Percentiles rank a stretch among this genome's conserved stretches.
Evolutionary conservation across 768 basidiomycete species (phyloP).

Genomic region (Tylopilus cervinicoccineus): DNA sequence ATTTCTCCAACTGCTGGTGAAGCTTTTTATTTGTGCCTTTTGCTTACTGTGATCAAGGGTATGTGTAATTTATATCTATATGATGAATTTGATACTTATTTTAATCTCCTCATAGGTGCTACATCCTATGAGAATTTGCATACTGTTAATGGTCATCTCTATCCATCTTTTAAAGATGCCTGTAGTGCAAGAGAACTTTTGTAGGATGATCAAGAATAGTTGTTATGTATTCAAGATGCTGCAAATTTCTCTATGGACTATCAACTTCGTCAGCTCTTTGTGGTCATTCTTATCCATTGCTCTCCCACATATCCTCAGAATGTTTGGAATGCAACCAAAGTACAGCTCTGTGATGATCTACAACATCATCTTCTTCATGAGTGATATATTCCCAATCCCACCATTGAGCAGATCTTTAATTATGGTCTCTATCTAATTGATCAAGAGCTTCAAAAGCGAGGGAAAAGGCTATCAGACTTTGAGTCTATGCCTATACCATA

Average conservation of each 20-base stretch:
- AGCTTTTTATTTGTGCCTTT: neutral
- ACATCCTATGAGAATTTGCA: neutral
- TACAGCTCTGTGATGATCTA: slow-evolving; percentile 5
- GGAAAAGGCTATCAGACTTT: neutral
- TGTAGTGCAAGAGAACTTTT: slow-evolving; percentile 40
- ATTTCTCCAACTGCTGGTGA: neutral
- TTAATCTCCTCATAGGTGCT: neutral
- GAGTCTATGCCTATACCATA: neutral
- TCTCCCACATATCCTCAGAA: slow-evolving; percentile 27
- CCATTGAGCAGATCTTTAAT: neutral
- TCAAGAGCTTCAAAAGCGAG: neutral
- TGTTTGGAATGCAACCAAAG: neutral
- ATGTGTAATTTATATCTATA: neutral
- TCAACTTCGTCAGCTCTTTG: neutral
- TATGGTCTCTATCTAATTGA: neutral
- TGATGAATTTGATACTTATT: neutral
- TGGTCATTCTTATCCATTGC: neutral
- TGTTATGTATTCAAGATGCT: slow-evolving; percentile 39
- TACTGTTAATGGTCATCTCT: slow-evolving; percentile 3
- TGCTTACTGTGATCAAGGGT: neutral
- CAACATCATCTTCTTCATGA: neutral
- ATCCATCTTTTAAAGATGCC: slow-evolving; percentile 36
- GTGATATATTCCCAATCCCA: neutral
- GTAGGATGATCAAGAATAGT: slow-evolving; percentile 47
- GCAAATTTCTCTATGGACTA: neutral